Percentiles rank a stretch among this genome's conserved stretches.
Evolutionary conservation across 2,329 filamentous ascomycete species (phyloP).

Genomic region (Colletotrichum karsti): DNA sequence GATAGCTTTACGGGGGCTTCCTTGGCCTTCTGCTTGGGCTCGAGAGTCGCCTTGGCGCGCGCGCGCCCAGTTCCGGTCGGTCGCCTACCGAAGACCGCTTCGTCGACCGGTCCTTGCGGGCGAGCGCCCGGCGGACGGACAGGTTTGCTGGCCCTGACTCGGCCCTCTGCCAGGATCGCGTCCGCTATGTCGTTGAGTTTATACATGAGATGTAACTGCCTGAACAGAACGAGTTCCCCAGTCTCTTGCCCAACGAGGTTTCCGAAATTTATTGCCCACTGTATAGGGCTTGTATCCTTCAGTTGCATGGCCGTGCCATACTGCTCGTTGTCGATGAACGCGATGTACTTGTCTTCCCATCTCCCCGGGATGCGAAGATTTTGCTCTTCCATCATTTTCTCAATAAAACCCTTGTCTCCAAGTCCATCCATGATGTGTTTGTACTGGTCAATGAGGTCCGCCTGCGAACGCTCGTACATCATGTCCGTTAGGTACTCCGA

Average conservation of each 20-base stretch:
- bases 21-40: background rate
- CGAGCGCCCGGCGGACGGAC: no score
- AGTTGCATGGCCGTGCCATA: slow-evolving; percentile 46
- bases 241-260: slow-evolving; percentile 36
- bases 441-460: slow-evolving; percentile 44
- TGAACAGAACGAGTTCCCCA: slow-evolving; percentile 47
- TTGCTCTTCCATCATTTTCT: slow-evolving; percentile 41
- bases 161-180: slow-evolving; percentile 48
- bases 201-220: slow-evolving; percentile 47
- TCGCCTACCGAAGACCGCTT: no score
- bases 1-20: slow-evolving; percentile 36
- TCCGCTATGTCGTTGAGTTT: slow-evolving; percentile 50
- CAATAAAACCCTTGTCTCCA: slow-evolving; percentile 48
- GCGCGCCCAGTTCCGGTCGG: no score
- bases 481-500: slow-evolving; percentile 47
- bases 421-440: no score
- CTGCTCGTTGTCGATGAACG: slow-evolving; percentile 31
- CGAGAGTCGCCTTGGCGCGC: no score
- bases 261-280: slow-evolving; percentile 32
- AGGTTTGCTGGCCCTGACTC: slow-evolving; percentile 38
- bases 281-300: no score
- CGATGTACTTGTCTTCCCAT: slow-evolving; percentile 44
- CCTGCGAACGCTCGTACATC: slow-evolving; percentile 47
- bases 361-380: slow-evolving; percentile 39
- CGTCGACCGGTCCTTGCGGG: no score